Base-by-base conservation (phyloP, 2,329 filamentous ascomycete genomes). In the Dothistroma pini region DNA sequence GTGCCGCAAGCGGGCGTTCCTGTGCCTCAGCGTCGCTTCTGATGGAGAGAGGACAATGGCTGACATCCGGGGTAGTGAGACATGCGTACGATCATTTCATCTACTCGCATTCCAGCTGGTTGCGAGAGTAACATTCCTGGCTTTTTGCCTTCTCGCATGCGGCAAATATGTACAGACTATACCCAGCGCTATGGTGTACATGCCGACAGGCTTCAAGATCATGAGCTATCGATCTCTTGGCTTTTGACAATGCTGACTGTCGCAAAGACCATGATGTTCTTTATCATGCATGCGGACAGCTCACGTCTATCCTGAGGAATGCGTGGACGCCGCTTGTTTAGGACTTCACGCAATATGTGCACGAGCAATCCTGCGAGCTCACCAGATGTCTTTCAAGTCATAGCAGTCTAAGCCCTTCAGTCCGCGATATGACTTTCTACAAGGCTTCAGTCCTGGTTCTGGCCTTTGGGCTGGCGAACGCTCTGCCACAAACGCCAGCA, bases 401-500 rank as follows among this genome's bases (percentile, higher is more conserved):
- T 19, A 44, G 8, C 41, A 44, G 29, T 16, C 16, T 21, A 1
- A 29, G 4, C 48, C 25, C n/a, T 10, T 19, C 48, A 31, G 1
- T 51, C 29, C 12, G 22, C 21, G 21, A 31, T 19, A 57, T 62
- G 63, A 54, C 57, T 34, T n/a, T 44, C 38, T 16, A 50, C 56
- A 59, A 61, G 49, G 41, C 49, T 53, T 54, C 62, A 34, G 19
- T 55, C 19, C 47, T 66, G 22, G 62, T 52, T 29, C 44, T 58
- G 1, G 44, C 62, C 47, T 32, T 58, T 32, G 21, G 8, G 14
- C 38, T 60, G 22, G 41, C 52, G 8, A 51, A 47, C 31, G 52
- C 58, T n/a, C 29, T 32, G 9, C 59, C 64, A 34, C 62, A 66
- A 64, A 41, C 35, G 19, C 56, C 56, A 50, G 47, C 9, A 44